Evolutionary conservation across 2,329 filamentous ascomycete genomes (phyloP), one percentile per base, ranked within the genome.

Genomic region (Exutisphaerella laricina): DNA sequence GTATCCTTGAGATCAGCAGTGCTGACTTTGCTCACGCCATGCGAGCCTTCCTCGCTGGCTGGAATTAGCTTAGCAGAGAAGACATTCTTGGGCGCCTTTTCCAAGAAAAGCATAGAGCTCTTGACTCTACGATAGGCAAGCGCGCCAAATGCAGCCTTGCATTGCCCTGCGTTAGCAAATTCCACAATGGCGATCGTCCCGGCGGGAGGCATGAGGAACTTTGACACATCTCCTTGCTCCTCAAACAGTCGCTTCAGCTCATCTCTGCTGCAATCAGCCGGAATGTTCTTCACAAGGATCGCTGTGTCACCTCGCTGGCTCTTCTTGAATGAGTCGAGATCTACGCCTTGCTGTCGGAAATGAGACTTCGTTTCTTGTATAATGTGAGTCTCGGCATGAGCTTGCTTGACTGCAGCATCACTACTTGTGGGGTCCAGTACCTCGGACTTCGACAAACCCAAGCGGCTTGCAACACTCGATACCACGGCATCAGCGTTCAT

Each of bases 301-400:
- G 84, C 80, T 14, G 80, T 84, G 62, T 96, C 89, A 48, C 90
- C 90, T 59, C 89, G 82, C 62, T 87, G 80, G 48, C 81, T 80
- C 42, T 78, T 81, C 65, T 90, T 92, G 71, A 98, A 97, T 8
- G 89, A 84, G 51, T 96, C 83, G 34, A 98, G 73, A 65, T 97
- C 88, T 16, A 97, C 85, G 25, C 90, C 90, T 53, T 96, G 87
- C 32, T 83, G 77, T 40, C 77, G 73, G 61, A 98, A 95, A 67
- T 94, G 98, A 7, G 84, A 74, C 66, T 96, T 97, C 2, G 88
- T 95, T 65, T 97, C 92, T 68, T 95, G 88, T 45, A 98, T 97
- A 55, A 95, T 79, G 50, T 92, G 85, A 16, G 90, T 97, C 72
- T 98, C 92, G 31, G 90, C 92, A 64, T 96, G 85, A 7, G 92